These are phyloP conservation scores for Talaromyces sp. DNA, from an alignment of 2,329 filamentous ascomycete genomes.

Conservation along the genomic window DNA sequence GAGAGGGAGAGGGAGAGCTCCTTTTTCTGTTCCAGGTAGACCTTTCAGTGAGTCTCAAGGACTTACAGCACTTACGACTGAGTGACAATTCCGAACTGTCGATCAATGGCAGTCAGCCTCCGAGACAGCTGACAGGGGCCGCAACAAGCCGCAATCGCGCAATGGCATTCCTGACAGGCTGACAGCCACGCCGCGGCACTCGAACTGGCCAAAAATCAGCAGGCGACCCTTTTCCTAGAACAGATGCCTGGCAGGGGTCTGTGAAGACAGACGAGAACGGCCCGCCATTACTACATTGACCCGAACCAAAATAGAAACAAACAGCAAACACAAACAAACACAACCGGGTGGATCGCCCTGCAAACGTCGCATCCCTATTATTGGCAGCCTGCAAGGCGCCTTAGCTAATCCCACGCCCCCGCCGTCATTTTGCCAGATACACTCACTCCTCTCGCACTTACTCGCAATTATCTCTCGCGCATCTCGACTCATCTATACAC, in stretches of 20 bases:
- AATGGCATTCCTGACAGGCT: neutral
- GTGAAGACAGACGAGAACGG: neutral
- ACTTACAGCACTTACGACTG: too few species aligned
- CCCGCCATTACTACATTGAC: too few species aligned
- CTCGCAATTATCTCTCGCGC: neutral
- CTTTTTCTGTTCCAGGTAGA: too few species aligned
- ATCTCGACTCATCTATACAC: neutral
- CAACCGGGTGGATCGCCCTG: neutral
- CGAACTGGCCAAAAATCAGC: neutral
- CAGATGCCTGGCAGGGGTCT: too few species aligned
- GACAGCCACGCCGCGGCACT: neutral
- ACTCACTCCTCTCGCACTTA: neutral
- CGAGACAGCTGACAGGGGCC: neutral
- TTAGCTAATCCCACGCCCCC: constrained; percentile 8
- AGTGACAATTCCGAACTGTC: too few species aligned
- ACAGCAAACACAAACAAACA: neutral
- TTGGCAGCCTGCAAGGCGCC: constrained; percentile 10
- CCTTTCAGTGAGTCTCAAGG: too few species aligned
- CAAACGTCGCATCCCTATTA: constrained; percentile 8
- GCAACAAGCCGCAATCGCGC: too few species aligned
- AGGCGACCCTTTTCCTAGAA: neutral
- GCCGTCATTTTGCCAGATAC: constrained; percentile 5
- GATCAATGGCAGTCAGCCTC: neutral
- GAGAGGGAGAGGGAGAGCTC: too few species aligned
- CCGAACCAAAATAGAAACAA: neutral